These are phyloP conservation scores for Urtica urens DNA, from an alignment of 306 rosid species.

Conservation along the genomic window DNA sequence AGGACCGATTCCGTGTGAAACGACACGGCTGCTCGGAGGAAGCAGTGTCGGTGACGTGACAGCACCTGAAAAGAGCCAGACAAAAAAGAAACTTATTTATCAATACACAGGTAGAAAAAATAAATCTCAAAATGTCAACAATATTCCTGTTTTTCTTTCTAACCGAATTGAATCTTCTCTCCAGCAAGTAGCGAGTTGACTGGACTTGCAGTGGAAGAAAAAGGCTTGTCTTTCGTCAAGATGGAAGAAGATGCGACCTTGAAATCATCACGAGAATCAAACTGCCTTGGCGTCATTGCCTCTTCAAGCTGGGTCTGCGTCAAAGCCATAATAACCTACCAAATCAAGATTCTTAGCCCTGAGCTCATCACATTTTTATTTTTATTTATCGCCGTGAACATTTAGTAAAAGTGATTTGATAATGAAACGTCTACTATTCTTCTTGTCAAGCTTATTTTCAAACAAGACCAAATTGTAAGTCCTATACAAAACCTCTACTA, in stretches of 20 bases:
- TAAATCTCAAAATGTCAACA: not conserved
- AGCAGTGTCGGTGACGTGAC: slow-evolving; percentile 92
- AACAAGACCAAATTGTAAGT: too few relatives aligned
- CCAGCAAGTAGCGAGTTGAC: slow-evolving; percentile 91
- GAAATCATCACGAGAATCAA: slow-evolving; percentile 58
- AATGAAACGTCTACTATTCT: too few relatives aligned
- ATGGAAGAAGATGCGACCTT: slow-evolving; percentile 59
- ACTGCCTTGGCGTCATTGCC: slow-evolving; percentile 82
- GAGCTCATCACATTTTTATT: slow-evolving; percentile 11
- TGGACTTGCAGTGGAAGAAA: slow-evolving; percentile 61
- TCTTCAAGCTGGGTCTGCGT: slow-evolving; percentile 93
- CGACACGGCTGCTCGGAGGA: slow-evolving; percentile 41
- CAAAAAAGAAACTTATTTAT: slow-evolving; percentile 6
- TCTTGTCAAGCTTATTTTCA: too few relatives aligned
- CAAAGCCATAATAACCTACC: slow-evolving; percentile 76
- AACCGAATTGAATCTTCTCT: slow-evolving; percentile 97
- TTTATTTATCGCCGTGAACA: too few relatives aligned
- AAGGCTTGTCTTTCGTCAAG: slow-evolving; percentile 54
- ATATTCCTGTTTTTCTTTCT: slow-evolving; percentile 23
- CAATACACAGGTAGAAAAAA: slow-evolving; percentile 6
- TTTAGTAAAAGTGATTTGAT: not conserved
- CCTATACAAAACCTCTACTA: too few relatives aligned
- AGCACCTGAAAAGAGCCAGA: slow-evolving; percentile 88
- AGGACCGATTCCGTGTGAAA: slow-evolving; percentile 64
- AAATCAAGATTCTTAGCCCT: slow-evolving; percentile 16